Base-by-base conservation (phyloP, 2,329 filamentous ascomycete genomes). In the Cordyceps fumosorosea region DNA sequence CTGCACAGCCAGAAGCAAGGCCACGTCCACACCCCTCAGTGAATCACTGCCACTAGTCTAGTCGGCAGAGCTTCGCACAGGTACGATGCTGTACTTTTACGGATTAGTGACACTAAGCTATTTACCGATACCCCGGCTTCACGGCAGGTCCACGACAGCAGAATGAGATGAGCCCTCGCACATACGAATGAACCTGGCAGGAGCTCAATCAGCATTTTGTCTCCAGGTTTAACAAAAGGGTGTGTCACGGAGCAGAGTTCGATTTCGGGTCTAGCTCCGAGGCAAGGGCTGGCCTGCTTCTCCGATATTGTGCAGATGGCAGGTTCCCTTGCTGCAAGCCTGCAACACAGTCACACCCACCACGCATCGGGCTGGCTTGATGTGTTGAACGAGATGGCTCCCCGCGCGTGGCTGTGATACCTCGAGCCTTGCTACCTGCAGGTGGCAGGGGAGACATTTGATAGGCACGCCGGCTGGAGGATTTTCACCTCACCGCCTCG, bases 261-360 rank as follows among this genome's bases (percentile, higher is more conserved):
- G 44, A 47, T 48, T 57, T 57, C 32, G 26, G 44, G 55, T 37
- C 55, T 57, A 57, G 55, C 55, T 57, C 55, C 12, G 29, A 50
- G 55, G 26, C 55, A 57, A 26, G 55, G 55, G 55, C 24, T 22
- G 29, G 55, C 42, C 14, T 47, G 55, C 55, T 44, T 50, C 55
- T 57, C 55, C 55, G 55, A 57, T 57, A 57, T 40, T 57, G 26
- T 57, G 55, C 55, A 29, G 29, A 57, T 57, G 26, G 29, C 55
- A 47, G 55, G 29, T 57, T 47, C 44, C 42, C 11, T 37, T 48
- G 54, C 29, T 29, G 29, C 29, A 29, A 29, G 29, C 29, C 29
- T 29, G 29, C 5, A 4, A 29, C 44, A 26, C 55, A 34, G 42
- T 48, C 42, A 57, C 54, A 47, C 40, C 26, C 44, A 34, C 42